phyloP scores from a whole-genome alignment of 495 filamentous ascomycete genomes.

The Paragyromitra xinjiangensis region DNA sequence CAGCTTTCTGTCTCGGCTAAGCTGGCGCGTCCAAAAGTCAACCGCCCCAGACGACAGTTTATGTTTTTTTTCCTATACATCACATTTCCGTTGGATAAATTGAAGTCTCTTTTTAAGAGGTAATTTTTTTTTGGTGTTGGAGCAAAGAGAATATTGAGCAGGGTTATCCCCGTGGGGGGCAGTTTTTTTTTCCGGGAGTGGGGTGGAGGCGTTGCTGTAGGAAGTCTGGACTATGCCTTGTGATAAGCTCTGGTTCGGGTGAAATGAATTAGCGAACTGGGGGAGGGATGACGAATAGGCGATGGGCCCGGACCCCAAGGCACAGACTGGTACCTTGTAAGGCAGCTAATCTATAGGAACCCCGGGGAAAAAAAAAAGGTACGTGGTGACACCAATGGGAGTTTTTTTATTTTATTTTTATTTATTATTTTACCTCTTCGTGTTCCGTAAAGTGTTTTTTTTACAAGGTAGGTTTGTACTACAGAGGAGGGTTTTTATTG shows the following conservation, averaged over 20 bases:
- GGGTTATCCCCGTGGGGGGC: conserved; percentile 17
- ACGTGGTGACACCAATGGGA: not conserved
- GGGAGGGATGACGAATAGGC: conserved; percentile 15
- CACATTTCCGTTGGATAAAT: conserved; percentile 25
- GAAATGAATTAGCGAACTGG: conserved; percentile 16
- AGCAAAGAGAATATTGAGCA: not conserved
- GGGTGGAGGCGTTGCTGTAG: conserved; percentile 1
- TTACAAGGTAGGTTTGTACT: conserved; percentile 5
- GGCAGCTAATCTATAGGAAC: not conserved
- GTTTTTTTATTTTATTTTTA: not conserved
- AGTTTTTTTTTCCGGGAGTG: not conserved
- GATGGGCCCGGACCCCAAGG: not conserved
- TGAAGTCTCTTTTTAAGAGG: not conserved
- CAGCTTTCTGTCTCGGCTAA: conserved; percentile 18
- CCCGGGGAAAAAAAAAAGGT: not conserved
- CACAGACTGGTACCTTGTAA: conserved; percentile 13
- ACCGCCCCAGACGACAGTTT: conserved; percentile 5
- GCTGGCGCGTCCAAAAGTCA: conserved; percentile 1
- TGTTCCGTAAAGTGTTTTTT: not conserved
- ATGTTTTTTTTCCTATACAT: conserved; percentile 1
- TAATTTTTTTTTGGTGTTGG: not conserved
- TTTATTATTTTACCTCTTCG: conserved; percentile 4
- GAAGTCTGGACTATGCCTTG: conserved; percentile 15
- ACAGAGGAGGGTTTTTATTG: not conserved
- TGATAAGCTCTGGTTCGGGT: conserved; percentile 23